These are phyloP conservation scores for Dianthus caryophyllus DNA, from an alignment of 148 eudicot species.

Conservation along the genomic window DNA sequence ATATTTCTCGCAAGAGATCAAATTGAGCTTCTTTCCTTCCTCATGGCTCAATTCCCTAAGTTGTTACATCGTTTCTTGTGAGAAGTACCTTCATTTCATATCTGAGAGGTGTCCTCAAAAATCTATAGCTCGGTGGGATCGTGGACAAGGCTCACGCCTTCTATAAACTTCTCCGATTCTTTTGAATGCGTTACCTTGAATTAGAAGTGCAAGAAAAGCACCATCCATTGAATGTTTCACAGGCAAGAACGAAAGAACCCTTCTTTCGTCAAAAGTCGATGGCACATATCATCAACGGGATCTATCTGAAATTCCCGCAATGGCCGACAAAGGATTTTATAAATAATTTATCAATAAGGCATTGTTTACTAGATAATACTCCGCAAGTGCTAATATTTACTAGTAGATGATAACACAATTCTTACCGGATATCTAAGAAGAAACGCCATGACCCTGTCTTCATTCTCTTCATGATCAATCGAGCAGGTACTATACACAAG, in stretches of 20 bases:
- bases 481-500: constrained; percentile 95
- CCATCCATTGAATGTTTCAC: constrained; percentile 89
- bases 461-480: constrained; percentile 88
- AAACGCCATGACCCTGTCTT: constrained; percentile 81
- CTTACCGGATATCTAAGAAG: constrained; percentile 71
- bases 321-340: not conserved
- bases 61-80: too few species aligned
- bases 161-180: not conserved
- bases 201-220: constrained; percentile 91
- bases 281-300: constrained; percentile 54
- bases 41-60: too few species aligned
- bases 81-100: too few species aligned
- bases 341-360: not conserved
- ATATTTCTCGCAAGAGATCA: too few species aligned
- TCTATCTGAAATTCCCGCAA: constrained; percentile 71
- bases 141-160: constrained; percentile 17
- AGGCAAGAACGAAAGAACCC: constrained; percentile 76
- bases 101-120: too few species aligned
- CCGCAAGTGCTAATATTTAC: constrained; percentile 44
- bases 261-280: constrained; percentile 48
- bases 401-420: not conserved
- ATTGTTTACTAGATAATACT: constrained; percentile 17
- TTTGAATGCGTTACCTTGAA: constrained; percentile 23
- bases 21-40: too few species aligned
- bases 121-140: too few species aligned